Evolutionary conservation across 331 rosid species (phyloP).

Genomic region (Cydonia oblonga): DNA sequence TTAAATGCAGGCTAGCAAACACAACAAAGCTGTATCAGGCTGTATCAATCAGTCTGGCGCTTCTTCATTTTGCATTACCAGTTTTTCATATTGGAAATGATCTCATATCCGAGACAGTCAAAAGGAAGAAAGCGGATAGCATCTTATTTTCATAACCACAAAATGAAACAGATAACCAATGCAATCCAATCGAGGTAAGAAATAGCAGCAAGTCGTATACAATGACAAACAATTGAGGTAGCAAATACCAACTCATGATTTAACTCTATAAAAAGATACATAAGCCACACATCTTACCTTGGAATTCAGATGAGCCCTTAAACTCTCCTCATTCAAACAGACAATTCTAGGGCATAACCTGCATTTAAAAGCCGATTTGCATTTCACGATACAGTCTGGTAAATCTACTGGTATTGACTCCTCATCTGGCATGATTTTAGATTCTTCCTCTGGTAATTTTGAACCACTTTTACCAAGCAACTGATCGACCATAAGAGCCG

Average conservation of each 20-base stretch:
- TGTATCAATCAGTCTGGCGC: not conserved
- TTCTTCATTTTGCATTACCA: too few species aligned
- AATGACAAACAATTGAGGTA: too few species aligned
- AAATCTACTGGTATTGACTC: conserved; percentile 23
- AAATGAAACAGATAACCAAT: too few species aligned
- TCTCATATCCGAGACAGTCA: too few species aligned
- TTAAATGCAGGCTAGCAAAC: not conserved
- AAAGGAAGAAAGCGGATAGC: too few species aligned
- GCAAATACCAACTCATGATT: too few species aligned
- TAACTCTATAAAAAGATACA: not conserved
- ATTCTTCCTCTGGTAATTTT: conserved; percentile 13
- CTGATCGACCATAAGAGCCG: conserved; percentile 8
- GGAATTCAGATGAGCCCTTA: conserved; percentile 72
- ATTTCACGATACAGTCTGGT: conserved; percentile 37
- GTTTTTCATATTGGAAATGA: too few species aligned
- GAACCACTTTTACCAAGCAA: conserved; percentile 23
- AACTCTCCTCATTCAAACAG: conserved; percentile 67
- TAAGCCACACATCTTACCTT: conserved; percentile 39
- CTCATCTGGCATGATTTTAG: conserved; percentile 17
- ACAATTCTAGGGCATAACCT: conserved; percentile 78
- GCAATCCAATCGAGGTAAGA: too few species aligned
- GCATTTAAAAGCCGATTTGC: conserved; percentile 83
- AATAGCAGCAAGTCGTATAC: too few species aligned
- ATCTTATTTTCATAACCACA: too few species aligned
- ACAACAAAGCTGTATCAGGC: not conserved